phyloP scores from a whole-genome alignment of 139 green algal genomes.

The Closterium sp. region DNA sequence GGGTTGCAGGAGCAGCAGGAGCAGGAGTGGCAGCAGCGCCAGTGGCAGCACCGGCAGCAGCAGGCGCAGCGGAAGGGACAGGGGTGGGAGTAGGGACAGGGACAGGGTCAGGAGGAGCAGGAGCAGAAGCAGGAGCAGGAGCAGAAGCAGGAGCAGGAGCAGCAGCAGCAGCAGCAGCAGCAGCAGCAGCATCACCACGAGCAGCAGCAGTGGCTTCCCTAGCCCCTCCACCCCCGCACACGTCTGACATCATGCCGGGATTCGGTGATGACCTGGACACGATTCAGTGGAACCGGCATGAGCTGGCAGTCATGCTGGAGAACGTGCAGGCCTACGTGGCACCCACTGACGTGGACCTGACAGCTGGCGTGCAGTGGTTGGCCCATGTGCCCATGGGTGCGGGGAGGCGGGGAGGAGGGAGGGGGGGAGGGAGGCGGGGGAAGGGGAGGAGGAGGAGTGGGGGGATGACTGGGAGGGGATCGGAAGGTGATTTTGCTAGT shows the following conservation, averaged over 20 bases:
- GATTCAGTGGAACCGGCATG: background rate
- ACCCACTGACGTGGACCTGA: conserved; percentile 51
- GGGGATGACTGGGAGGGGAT: background rate
- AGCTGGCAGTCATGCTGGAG: conserved; percentile 26
- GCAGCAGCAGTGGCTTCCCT: background rate
- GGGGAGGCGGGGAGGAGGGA: background rate
- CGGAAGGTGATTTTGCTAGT: background rate
- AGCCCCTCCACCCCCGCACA: background rate
- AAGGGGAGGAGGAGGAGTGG: background rate
- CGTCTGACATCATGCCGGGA: background rate
- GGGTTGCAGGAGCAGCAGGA: background rate
- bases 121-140: background rate
- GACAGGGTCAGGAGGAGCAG: background rate
- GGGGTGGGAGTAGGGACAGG: background rate
- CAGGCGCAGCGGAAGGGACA: background rate
- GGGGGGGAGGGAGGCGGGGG: background rate
- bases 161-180: background rate
- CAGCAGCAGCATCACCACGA: background rate
- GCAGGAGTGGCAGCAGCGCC: background rate
- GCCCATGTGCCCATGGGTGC: conserved; percentile 12
- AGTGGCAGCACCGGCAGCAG: too few relatives aligned
- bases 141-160: background rate
- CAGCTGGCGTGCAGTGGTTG: conserved; percentile 54
- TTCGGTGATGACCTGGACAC: background rate
- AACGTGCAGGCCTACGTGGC: conserved; percentile 49